Evolutionary conservation across 2,329 filamentous ascomycete genomes (phyloP), one percentile per base, ranked within the genome.

Genomic region (Penicillium sp.): DNA sequence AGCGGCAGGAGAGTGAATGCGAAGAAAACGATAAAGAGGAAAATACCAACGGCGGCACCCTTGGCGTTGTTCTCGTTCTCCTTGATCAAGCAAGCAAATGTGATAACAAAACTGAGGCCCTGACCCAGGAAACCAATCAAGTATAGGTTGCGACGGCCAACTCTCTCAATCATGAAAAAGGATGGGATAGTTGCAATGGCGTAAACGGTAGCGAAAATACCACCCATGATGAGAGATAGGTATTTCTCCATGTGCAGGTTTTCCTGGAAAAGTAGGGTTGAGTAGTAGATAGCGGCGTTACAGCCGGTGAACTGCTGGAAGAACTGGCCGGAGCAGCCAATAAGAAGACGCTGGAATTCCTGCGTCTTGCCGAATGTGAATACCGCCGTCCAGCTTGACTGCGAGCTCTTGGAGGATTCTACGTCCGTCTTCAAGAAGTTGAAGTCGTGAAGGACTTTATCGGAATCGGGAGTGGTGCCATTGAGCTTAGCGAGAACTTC

Each of bases 21-120:
- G 61, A 88, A 89, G 60, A 85, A 86, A 7, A 81, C 81, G 61
- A 88, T 89, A 72, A 88, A 89, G 4, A 84, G 81, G 73, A 89
- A 89, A 31, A 89, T 74, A 56, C 86, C 86, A 1, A 87, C 84
- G 8, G 78, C 66, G 19, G 73, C 73, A 57, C 73, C 73, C 60
- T 73, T 72, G 21, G 72, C 59, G n/a, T 66, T 68, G 17, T 57
- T 21, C 9, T 46, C 31, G 21, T 31, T 69, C 2, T 57, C 52
- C 2, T 66, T 58, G 38, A 73, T 70, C 60, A 75, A 52, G 41
- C 73, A 75, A 21, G 62, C 69, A 25, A 75, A 69, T 7, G 69
- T 71, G 46, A 75, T 73, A 6, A 72, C 59, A 48, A 75, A 71
- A 29, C 63, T 63, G 10, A 70, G 64, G 25, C 75, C 63, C 52